These are phyloP conservation scores for Sarocladium kiliense DNA, from an alignment of 2,329 filamentous ascomycete species.

Conservation along the genomic window DNA sequence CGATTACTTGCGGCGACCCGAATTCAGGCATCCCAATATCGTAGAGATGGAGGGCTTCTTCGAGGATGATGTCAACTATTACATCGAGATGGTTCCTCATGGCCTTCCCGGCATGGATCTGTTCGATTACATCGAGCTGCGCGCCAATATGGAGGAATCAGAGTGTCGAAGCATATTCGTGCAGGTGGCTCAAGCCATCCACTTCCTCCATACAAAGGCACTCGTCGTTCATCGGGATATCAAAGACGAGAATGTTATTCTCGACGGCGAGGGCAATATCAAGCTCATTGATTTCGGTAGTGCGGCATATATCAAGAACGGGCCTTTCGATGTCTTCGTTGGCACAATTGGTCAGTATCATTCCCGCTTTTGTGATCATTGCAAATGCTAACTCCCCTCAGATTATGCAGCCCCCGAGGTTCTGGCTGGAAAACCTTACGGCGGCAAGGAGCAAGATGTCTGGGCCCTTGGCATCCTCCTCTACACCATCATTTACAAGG, in stretches of 20 bases:
- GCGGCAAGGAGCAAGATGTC: slow-evolving; percentile 95
- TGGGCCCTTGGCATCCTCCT: slow-evolving; percentile 96
- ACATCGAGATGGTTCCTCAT: slow-evolving; percentile 97
- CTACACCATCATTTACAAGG: slow-evolving; percentile 99
- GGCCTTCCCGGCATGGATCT: slow-evolving; percentile 96
- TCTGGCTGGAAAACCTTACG: slow-evolving; percentile 83
- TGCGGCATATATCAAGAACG: slow-evolving; percentile 96
- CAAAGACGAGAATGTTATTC: slow-evolving; percentile 96
- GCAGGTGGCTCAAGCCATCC: slow-evolving; percentile 83
- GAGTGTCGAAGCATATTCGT: slow-evolving; percentile 94
- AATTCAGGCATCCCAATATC: slow-evolving; percentile 62
- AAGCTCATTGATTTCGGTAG: slow-evolving; percentile 98
- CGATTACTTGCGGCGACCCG: slow-evolving; percentile 79
- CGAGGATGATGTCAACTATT: slow-evolving; percentile 86
- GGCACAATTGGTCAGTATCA: slow-evolving; percentile 84
- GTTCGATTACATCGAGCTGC: slow-evolving; percentile 97
- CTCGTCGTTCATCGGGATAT: slow-evolving; percentile 95
- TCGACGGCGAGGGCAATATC: slow-evolving; percentile 92
- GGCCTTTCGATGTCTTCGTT: slow-evolving; percentile 97
- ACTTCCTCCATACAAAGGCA: slow-evolving; percentile 87
- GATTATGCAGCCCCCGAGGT: slow-evolving; percentile 99
- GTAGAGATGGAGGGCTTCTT: slow-evolving; percentile 71
- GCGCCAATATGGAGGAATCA: slow-evolving; percentile 90
- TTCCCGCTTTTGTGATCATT: too few relatives aligned
- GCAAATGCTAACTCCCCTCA: too few relatives aligned